Percentiles rank a stretch among this genome's conserved stretches.
Conservation (phyloP, 805 yeast genomes). For the Maudiozyma serrabonitensis region DNA sequence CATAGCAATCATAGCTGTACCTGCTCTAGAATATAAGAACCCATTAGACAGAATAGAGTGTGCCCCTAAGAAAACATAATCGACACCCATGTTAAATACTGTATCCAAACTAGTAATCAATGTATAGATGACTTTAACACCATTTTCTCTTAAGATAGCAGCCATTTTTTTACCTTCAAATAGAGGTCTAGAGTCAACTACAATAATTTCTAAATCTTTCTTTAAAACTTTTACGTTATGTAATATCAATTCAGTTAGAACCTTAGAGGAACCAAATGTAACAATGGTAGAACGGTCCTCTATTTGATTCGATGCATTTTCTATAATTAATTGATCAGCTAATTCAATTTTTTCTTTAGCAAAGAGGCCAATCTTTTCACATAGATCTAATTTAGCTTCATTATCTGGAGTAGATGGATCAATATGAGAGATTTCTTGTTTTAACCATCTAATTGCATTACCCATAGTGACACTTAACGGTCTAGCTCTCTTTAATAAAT, state of each 20-base stretch:
- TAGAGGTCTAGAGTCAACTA: conserved; percentile 88
- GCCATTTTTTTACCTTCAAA: conserved; percentile 86
- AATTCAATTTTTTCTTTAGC: conserved; percentile 77
- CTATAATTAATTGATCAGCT: conserved; percentile 74
- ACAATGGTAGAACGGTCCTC: conserved; percentile 67
- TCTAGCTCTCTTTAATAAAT: conserved; percentile 79
- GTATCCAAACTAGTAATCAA: conserved; percentile 71
- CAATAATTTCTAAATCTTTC: conserved; percentile 67
- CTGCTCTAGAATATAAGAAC: conserved; percentile 83
- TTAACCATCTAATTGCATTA: conserved; percentile 93
- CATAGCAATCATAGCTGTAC: conserved; percentile 90
- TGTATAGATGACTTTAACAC: conserved; percentile 66
- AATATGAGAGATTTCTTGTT: conserved; percentile 80
- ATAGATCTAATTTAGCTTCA: conserved; percentile 55
- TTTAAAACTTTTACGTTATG: conserved; percentile 53
- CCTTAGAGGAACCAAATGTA: conserved; percentile 83
- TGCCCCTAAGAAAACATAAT: conserved; percentile 88
- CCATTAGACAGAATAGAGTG: conserved; percentile 97
- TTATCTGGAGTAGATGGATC: conserved; percentile 52
- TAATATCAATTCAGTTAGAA: conserved; percentile 63
- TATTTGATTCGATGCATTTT: conserved; percentile 70
- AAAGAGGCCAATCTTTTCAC: conserved; percentile 66
- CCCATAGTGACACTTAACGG: conserved; percentile 95
- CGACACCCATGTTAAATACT: conserved; percentile 68
- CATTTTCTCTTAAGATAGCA: conserved; percentile 46